A percentile compares a stretch with the other conserved stretches of the same genome.
Evolutionary conservation across 768 basidiomycete species (phyloP).

Genomic region (Hygrophorus russula): DNA sequence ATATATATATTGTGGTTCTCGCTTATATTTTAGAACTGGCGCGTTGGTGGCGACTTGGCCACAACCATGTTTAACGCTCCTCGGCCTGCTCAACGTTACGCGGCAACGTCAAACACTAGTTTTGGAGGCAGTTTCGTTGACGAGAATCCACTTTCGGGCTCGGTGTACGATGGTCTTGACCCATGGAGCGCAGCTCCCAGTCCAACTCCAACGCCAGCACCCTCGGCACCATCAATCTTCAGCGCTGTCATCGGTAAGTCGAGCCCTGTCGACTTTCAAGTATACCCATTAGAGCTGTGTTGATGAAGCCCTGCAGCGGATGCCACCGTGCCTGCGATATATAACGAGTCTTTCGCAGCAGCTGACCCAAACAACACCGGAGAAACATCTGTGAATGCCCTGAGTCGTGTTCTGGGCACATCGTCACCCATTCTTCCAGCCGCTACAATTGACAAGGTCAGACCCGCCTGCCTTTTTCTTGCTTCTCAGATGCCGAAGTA

Average conservation of each 20-base stretch:
- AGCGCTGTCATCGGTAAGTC: conserved; percentile 57
- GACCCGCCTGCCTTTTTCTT: conserved; percentile 4
- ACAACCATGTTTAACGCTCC: conserved; percentile 76
- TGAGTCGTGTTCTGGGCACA: conserved; percentile 71
- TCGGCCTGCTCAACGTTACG: conserved; percentile 60
- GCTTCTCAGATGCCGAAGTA: conserved; percentile 4
- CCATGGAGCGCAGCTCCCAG: conserved; percentile 73
- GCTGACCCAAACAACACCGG: conserved; percentile 65
- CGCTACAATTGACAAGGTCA: conserved; percentile 71
- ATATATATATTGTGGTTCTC: too few relatives aligned
- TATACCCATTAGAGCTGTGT: background rate
- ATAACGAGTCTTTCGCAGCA: conserved; percentile 59
- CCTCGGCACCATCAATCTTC: conserved; percentile 40
- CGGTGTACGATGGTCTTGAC: conserved; percentile 69
- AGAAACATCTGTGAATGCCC: conserved; percentile 71
- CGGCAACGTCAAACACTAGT: conserved; percentile 39
- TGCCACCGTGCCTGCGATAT: conserved; percentile 70
- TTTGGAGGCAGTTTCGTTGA: conserved; percentile 68
- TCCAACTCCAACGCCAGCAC: conserved; percentile 53
- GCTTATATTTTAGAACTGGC: too few relatives aligned
- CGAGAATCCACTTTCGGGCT: conserved; percentile 63
- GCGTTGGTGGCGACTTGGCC: too few relatives aligned
- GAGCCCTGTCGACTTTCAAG: background rate
- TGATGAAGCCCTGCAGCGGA: conserved; percentile 36
- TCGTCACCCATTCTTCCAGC: conserved; percentile 57